Evolutionary conservation across 73 alveolate species (phyloP).

Genomic region (Symbiodinium natans): DNA sequence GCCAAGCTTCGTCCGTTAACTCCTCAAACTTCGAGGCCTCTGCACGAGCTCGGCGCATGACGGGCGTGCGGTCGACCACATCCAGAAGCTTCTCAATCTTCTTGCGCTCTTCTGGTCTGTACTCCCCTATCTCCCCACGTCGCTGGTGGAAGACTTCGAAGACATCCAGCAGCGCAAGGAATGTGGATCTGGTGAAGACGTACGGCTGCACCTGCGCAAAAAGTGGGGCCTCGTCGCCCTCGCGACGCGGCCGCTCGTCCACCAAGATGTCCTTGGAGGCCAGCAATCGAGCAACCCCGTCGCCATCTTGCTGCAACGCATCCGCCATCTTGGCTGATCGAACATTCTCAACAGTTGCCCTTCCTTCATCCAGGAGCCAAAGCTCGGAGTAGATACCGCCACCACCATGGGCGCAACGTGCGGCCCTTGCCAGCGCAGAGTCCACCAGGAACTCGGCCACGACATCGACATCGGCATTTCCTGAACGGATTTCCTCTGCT

Average conservation of each 20-base stretch:
- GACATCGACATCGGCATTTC: not conserved
- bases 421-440: slow-evolving; percentile 57
- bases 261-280: slow-evolving; percentile 52
- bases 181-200: slow-evolving; percentile 58
- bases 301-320: slow-evolving; percentile 3
- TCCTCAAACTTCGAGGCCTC: slow-evolving; percentile 29
- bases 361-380: slow-evolving; percentile 82
- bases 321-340: slow-evolving; percentile 81
- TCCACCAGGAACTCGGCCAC: slow-evolving; percentile 53
- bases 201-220: slow-evolving; percentile 79
- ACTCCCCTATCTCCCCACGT: not conserved
- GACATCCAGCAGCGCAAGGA: slow-evolving; percentile 69
- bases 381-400: slow-evolving; percentile 71
- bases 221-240: not conserved
- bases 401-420: slow-evolving; percentile 32
- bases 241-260: slow-evolving; percentile 55
- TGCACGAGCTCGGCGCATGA: slow-evolving; percentile 74
- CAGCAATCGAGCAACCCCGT: slow-evolving; percentile 14
- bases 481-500: slow-evolving; percentile 35
- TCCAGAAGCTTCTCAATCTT: slow-evolving; percentile 31
- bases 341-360: slow-evolving; percentile 64
- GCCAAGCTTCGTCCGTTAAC: slow-evolving; percentile 39
- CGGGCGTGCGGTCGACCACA: slow-evolving; percentile 68
- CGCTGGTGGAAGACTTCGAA: slow-evolving; percentile 67
- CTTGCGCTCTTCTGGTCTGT: slow-evolving; percentile 1